Percentiles rank a stretch among this genome's conserved stretches.
Conservation (phyloP, 306 rosid species). For the Neltuma alba region DNA sequence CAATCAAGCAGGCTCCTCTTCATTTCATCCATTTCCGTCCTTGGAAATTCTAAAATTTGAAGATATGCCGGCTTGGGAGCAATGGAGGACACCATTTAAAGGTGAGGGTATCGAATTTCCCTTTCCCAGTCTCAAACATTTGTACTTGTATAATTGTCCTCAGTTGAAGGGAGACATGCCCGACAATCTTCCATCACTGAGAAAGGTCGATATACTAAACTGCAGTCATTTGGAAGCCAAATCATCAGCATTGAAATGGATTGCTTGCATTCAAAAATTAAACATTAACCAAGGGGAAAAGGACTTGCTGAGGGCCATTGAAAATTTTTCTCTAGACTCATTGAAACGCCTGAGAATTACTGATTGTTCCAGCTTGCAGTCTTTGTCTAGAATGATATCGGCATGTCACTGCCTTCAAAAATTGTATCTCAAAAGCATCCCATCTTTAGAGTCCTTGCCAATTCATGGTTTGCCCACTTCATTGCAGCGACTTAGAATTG, state of each 20-base stretch:
- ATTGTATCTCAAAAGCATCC: neutral
- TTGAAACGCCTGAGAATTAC: neutral
- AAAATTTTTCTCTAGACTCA: neutral
- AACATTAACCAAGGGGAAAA: neutral
- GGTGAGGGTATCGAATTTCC: neutral
- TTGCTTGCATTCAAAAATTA: neutral
- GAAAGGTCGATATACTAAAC: neutral
- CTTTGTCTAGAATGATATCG: neutral
- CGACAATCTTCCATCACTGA: neutral
- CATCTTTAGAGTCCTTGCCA: neutral
- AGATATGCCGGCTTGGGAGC: neutral
- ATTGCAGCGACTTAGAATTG: neutral
- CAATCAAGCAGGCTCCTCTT: neutral
- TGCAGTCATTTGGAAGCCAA: neutral
- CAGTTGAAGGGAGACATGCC: neutral
- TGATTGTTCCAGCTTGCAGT: neutral
- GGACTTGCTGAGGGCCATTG: neutral
- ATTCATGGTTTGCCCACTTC: neutral
- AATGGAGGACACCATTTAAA: neutral
- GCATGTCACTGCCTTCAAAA: neutral
- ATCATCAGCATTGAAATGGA: neutral
- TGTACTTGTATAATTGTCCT: neutral
- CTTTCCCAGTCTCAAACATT: neutral
- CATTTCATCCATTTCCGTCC: slow-evolving; percentile 8
- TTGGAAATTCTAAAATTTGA: neutral